Base-by-base conservation (phyloP, 2,329 filamentous ascomycete species). In the Alternaria solani region DNA sequence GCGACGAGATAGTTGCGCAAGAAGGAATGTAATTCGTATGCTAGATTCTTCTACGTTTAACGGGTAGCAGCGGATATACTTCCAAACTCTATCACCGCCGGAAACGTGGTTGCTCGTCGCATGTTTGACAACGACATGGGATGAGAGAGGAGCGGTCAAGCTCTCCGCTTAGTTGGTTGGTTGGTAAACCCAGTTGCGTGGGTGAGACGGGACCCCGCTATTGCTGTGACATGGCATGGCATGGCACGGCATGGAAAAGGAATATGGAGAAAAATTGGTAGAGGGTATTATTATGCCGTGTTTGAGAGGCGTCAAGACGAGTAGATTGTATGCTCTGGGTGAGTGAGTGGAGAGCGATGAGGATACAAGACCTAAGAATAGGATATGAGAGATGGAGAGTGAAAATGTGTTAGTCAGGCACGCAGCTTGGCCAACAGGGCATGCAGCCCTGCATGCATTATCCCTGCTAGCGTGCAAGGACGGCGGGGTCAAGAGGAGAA, bases 391-490 rank as follows among this genome's bases (percentile, higher is more conserved):
- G 54, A 28, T 30, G 54, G 32, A 7, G 20, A 14, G 34, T 26
- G 18, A 26, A 48, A 48, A 34, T 12, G 32, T 48, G 61, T 55
- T 55, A 61, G 55, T 51, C 65, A 67, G 65, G 65, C 55, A 67
- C 65, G 65, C 62, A 65, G 68, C 63, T 7, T 14, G 11, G 6
- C 6, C 32, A 14, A 36, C 32, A 36, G 32, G 32, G 14, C 32
- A 44, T 59, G 65, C 65, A 7, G 5, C 63, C 67, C 64, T 72
- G 69, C 62, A 51, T 72, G 61, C 60, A 49, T 9, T 20, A 66
- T 57, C 61, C 62, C 58, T 61, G 61, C 58, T 68, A 68, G 69
- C 60, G 0, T 38, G 47, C 12, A 48, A 43, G 4, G 32, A 11
- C n/a, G 48, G 55, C 48, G 62, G 60, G 58, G 62, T 52, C 36